Evolutionary conservation across 306 rosid genomes (phyloP).

Genomic region (Alnus glutinosa): DNA sequence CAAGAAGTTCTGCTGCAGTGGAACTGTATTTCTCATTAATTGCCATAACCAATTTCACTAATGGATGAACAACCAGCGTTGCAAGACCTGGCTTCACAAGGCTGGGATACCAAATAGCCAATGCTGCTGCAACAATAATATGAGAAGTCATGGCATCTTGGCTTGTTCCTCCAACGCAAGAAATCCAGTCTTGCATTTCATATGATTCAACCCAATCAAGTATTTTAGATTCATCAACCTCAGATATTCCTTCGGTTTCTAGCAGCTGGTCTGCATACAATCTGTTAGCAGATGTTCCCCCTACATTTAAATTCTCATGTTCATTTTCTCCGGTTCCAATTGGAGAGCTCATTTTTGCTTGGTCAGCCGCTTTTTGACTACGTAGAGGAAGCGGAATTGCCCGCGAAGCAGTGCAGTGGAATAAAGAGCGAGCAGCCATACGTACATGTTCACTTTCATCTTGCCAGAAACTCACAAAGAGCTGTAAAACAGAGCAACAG

Average conservation of each 20-base stretch:
- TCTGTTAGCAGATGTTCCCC: constrained; percentile 38
- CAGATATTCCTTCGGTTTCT: constrained; percentile 37
- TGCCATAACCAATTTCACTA: constrained; percentile 88
- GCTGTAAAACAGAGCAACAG: constrained; percentile 50
- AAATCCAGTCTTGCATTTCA: constrained; percentile 98
- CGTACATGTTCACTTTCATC: constrained; percentile 91
- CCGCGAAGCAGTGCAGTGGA: constrained; percentile 95
- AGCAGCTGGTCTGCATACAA: constrained; percentile 16
- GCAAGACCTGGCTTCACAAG: constrained; percentile 79
- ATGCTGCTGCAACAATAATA: constrained; percentile 91
- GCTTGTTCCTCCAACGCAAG: constrained; percentile 95
- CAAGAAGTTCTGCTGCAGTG: constrained; percentile 97
- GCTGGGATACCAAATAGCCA: constrained; percentile 97
- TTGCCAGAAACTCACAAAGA: constrained; percentile 99
- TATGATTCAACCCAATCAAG: constrained; percentile 83
- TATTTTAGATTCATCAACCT: constrained; percentile 59
- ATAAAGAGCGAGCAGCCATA: constrained; percentile 97
- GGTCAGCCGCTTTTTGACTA: constrained; percentile 47
- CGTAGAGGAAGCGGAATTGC: constrained; percentile 73
- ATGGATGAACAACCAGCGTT: constrained; percentile 72
- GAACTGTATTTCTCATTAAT: constrained; percentile 91
- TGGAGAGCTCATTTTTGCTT: constrained; percentile 29
- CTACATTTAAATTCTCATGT: constrained; percentile 31
- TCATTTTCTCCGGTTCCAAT: constrained; percentile 41
- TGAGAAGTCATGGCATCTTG: constrained; percentile 98